Evolutionary conservation across 2,329 filamentous ascomycete species (phyloP).

Genomic region (Dactylellina haptotyla): DNA sequence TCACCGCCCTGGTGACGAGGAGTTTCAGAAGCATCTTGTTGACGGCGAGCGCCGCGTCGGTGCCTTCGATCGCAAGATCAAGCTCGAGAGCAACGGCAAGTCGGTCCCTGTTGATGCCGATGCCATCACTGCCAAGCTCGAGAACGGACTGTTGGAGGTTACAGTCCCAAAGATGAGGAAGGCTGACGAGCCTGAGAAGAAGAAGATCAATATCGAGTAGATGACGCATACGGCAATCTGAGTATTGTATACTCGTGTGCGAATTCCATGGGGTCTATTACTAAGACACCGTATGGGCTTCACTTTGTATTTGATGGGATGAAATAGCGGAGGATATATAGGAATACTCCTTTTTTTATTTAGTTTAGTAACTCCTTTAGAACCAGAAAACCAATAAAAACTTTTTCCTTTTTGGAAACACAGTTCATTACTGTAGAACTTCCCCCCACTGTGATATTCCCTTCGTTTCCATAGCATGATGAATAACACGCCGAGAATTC

Average conservation of each 20-base stretch:
- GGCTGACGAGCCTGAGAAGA: slow-evolving; percentile 52
- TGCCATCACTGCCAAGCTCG: slow-evolving; percentile 55
- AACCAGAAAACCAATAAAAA: slow-evolving; percentile 29
- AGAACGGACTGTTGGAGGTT: slow-evolving; percentile 55
- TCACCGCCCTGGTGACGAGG: slow-evolving; percentile 55
- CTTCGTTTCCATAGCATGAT: background rate
- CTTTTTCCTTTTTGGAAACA: slow-evolving; percentile 34
- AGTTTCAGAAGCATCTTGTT: slow-evolving; percentile 55
- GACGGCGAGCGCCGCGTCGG: slow-evolving; percentile 52
- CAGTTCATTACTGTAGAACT: background rate
- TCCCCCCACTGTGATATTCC: background rate
- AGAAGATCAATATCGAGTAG: slow-evolving; percentile 54
- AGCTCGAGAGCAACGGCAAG: slow-evolving; percentile 50
- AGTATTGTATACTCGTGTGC: slow-evolving; percentile 38
- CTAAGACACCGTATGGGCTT: slow-evolving; percentile 7
- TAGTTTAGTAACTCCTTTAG: slow-evolving; percentile 16
- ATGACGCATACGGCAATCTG: background rate
- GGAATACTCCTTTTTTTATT: slow-evolving; percentile 29
- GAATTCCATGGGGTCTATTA: slow-evolving; percentile 45
- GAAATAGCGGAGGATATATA: background rate
- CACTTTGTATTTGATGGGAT: background rate
- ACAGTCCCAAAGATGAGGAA: slow-evolving; percentile 51
- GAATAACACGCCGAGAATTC: background rate
- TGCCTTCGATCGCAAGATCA: slow-evolving; percentile 55
- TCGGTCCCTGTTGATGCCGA: slow-evolving; percentile 51